Conservation (phyloP, 129 eudicot genomes). For the Artemisia tridentata region DNA sequence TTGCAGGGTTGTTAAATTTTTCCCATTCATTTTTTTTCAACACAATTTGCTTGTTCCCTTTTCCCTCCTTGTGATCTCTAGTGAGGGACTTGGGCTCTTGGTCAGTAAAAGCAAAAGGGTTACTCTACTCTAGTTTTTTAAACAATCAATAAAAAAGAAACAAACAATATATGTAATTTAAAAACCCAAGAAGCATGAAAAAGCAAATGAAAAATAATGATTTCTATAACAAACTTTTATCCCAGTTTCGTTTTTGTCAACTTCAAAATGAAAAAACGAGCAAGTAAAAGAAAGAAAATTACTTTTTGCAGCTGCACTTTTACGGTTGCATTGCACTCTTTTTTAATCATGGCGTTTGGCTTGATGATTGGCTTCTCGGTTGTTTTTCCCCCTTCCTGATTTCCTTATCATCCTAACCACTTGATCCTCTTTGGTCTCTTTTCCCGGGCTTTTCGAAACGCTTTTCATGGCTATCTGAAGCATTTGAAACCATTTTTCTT, state of each 20-base stretch:
- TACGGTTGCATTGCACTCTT: constrained; percentile 1
- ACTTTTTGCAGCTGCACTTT: constrained; percentile 6
- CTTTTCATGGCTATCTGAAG: constrained; percentile 93
- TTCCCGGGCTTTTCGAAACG: constrained; percentile 64
- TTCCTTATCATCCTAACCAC: constrained; percentile 72
- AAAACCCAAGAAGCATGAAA: background rate
- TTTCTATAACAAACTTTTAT: constrained; percentile 10
- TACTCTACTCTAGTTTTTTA: no score
- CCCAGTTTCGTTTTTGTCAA: background rate
- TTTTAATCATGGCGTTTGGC: constrained; percentile 32
- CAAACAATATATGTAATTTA: no score
- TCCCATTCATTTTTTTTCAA: no score
- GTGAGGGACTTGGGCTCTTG: no score
- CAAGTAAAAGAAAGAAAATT: constrained; percentile 1
- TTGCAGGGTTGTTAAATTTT: no score
- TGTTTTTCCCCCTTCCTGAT: constrained; percentile 40
- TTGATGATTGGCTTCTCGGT: constrained; percentile 37
- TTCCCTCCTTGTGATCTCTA: no score
- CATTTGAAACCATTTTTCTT: constrained; percentile 88
- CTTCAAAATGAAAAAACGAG: background rate
- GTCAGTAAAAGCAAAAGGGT: no score
- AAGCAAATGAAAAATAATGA: constrained; percentile 4
- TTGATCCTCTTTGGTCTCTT: constrained; percentile 66
- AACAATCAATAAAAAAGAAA: no score
- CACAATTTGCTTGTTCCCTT: no score